Base-by-base conservation (phyloP, 2,329 filamentous ascomycete species). In the Teratosphaeria gauchensis region DNA sequence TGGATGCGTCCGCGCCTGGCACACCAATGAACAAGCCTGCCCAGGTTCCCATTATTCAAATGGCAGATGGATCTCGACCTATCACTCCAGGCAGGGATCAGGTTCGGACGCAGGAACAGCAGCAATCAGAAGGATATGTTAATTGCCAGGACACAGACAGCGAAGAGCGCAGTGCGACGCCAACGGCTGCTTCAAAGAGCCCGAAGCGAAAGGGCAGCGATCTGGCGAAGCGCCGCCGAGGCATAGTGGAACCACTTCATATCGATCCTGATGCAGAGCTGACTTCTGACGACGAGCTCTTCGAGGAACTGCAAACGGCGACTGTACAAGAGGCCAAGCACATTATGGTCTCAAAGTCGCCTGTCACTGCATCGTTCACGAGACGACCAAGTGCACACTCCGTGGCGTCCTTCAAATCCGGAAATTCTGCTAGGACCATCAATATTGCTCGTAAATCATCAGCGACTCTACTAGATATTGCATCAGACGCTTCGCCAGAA, bases 271-370 rank as follows among this genome's bases (percentile, higher is more conserved):
- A 76, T 12, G 67, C 72, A 21, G 77, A 80, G 51, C 81, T 82
- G 69, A 75, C 84, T 48, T 86, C 88, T n/a, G 89, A 92, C 71
- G 89, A 94, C 68, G 67, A 72, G 12, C 63, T 72, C 51, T 56
- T 95, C 82, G 88, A 95, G 59, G 91, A 95, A 74, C 76, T 95
- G 58, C 88, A 90, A 66, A 88, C 84, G 58, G 91, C 90, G 31
- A 91, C 87, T 1, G 77, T 95, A 19, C 82, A 94, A 69, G 84
- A 96, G 75, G 90, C 90, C n/a, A 87, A 86, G 69, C 87, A 89
- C 1, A 84, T 95, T 63, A 82, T 82, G 1, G 85, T 94, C 8
- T 85, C 88, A 24, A 92, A 91, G 72, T 90, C 90, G n/a, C 89
- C 91, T n/a, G 83, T 88, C 51, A 86, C 83, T 14, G 82, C 88